Evolutionary conservation across 139 green algal genomes (phyloP).

Genomic region (Medakamo hakoo): DNA sequence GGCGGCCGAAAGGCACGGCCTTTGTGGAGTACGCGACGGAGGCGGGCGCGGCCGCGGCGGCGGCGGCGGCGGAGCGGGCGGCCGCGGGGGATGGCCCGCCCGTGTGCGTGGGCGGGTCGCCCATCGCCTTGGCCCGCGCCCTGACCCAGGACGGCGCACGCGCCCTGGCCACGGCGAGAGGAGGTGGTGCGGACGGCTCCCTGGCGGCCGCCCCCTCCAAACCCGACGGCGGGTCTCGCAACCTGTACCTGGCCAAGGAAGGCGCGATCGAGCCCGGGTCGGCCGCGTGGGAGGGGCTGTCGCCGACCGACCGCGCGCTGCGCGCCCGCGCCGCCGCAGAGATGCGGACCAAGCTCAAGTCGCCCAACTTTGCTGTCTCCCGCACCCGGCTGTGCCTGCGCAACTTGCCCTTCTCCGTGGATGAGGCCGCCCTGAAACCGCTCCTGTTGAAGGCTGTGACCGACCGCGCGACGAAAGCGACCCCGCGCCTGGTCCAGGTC

Average conservation of each 20-base stretch:
- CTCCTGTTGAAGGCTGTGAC: constrained; percentile 35
- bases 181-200: background rate
- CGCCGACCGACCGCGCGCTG: constrained; percentile 35
- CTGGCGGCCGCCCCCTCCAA: constrained; percentile 6
- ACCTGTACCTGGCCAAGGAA: constrained; percentile 78
- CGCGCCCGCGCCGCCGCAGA: constrained; percentile 34
- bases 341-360: constrained; percentile 67
- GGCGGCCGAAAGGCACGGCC: constrained; percentile 68
- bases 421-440: constrained; percentile 40
- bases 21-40: constrained; percentile 65
- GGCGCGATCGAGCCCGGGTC: constrained; percentile 60
- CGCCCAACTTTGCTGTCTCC: constrained; percentile 82
- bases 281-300: constrained; percentile 53
- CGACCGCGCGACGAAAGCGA: constrained; percentile 52
- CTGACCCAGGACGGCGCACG: constrained; percentile 44
- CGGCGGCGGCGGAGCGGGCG: constrained; percentile 34
- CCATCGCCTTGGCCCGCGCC: constrained; percentile 55
- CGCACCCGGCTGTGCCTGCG: constrained; percentile 59
- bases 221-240: constrained; percentile 65
- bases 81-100: constrained; percentile 28
- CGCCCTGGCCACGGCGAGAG: constrained; percentile 27
- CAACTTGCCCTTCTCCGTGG: constrained; percentile 60
- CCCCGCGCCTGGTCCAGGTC: constrained; percentile 55
- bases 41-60: constrained; percentile 29
- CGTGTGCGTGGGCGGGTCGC: constrained; percentile 40